These are phyloP conservation scores for Corinectria fuckeliana DNA, from an alignment of 2,329 filamentous ascomycete genomes.

Conservation along the genomic window DNA sequence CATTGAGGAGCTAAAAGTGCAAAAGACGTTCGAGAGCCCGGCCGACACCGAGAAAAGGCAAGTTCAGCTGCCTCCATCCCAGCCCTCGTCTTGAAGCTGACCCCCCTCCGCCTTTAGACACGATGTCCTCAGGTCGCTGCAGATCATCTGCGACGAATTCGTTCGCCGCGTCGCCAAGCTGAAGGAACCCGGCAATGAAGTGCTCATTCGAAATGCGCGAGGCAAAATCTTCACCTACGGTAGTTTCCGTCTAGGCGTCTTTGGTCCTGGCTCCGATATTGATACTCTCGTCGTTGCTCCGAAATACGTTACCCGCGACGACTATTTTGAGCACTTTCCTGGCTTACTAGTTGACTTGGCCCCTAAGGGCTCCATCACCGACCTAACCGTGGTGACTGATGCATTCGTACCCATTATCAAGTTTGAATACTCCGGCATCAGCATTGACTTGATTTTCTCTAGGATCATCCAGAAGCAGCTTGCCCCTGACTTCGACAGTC, in stretches of 20 bases:
- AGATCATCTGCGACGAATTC: slow-evolving; percentile 83
- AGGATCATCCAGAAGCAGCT: slow-evolving; percentile 75
- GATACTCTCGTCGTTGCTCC: slow-evolving; percentile 94
- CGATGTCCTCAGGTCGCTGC: slow-evolving; percentile 76
- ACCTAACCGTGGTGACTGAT: slow-evolving; percentile 84
- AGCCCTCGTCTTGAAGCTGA: slow-evolving; percentile 11
- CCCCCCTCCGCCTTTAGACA: slow-evolving; percentile 56
- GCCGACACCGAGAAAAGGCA: slow-evolving; percentile 86
- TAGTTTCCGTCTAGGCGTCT: slow-evolving; percentile 93
- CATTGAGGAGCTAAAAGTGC: slow-evolving; percentile 81
- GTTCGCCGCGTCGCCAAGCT: slow-evolving; percentile 79
- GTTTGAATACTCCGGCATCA: slow-evolving; percentile 88
- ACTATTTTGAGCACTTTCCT: slow-evolving; percentile 94
- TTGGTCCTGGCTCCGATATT: slow-evolving; percentile 95
- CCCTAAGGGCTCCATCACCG: slow-evolving; percentile 78
- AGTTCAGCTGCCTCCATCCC: slow-evolving; percentile 11
- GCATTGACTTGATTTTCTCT: slow-evolving; percentile 92
- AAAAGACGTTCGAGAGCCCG: slow-evolving; percentile 90
- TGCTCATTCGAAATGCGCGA: slow-evolving; percentile 81
- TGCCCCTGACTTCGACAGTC: slow-evolving; percentile 68
- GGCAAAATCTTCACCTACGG: slow-evolving; percentile 96
- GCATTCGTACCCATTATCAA: slow-evolving; percentile 98
- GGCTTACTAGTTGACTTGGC: slow-evolving; percentile 77
- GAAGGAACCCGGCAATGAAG: slow-evolving; percentile 74
- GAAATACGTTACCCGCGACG: slow-evolving; percentile 84